Percentiles rank a stretch among this genome's conserved stretches.
phyloP scores from a whole-genome alignment of 768 basidiomycete genomes.

The Leccinum fibrillosum region DNA sequence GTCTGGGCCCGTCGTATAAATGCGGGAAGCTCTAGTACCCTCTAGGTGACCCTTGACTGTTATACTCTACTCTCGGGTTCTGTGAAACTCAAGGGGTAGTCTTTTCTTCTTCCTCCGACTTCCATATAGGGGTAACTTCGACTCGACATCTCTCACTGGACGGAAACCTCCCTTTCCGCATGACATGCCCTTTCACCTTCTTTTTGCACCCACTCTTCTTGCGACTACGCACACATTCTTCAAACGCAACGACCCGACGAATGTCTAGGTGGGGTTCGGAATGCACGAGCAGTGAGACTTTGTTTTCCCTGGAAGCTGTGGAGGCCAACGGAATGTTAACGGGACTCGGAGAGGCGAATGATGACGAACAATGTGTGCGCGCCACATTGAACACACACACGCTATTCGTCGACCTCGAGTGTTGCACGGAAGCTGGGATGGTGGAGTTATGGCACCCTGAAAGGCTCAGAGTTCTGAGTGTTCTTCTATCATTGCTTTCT shows the following conservation, averaged over 20 bases:
- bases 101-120: conserved; percentile 42
- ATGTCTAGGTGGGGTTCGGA: conserved; percentile 34
- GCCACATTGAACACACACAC: conserved; percentile 44
- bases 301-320: conserved; percentile 58
- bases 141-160: conserved; percentile 19
- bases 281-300: conserved; percentile 42
- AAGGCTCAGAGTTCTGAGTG: conserved; percentile 51
- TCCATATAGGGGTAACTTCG: conserved; percentile 27
- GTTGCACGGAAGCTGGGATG: conserved; percentile 55
- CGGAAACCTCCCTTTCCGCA: conserved; percentile 42
- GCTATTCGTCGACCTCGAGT: conserved; percentile 42
- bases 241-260: conserved; percentile 21
- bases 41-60: too few relatives aligned
- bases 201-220: conserved; percentile 51
- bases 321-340: conserved; percentile 44
- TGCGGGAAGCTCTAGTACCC: too few relatives aligned
- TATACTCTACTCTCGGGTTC: too few relatives aligned
- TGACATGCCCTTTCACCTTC: conserved; percentile 41
- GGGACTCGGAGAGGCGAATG: conserved; percentile 49
- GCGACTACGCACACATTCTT: conserved; percentile 42
- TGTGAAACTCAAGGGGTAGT: conserved; percentile 52
- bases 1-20: too few relatives aligned
- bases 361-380: conserved; percentile 37
- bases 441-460: conserved; percentile 66
- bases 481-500: conserved; percentile 43